Percentiles rank a stretch among this genome's conserved stretches.
Conservation (phyloP, 2,329 filamentous ascomycete genomes). For the Botrytis fragariae region DNA sequence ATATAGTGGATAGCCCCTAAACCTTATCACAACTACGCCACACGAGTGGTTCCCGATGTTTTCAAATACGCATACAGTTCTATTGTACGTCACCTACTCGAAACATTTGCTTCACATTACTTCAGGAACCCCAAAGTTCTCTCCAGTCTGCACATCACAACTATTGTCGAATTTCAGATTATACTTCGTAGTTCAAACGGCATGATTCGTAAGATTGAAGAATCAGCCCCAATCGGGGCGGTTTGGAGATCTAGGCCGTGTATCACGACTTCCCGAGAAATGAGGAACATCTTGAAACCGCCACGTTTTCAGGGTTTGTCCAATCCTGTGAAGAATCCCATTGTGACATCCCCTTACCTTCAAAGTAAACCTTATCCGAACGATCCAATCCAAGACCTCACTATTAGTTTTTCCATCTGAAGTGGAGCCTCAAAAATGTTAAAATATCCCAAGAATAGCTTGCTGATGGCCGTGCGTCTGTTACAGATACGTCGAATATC, state of each 20-base stretch:
- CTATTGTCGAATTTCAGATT: background rate
- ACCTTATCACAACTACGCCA: background rate
- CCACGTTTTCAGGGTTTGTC: background rate
- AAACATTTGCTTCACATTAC: background rate
- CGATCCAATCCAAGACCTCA: background rate
- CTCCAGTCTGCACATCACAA: background rate
- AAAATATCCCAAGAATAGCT: background rate
- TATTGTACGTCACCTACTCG: background rate
- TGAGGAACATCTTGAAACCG: background rate
- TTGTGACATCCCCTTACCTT: background rate
- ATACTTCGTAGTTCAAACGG: background rate
- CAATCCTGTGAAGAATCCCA: background rate
- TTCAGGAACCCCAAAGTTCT: background rate
- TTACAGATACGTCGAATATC: background rate
- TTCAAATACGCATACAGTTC: background rate
- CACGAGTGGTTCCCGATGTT: background rate
- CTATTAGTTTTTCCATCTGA: background rate
- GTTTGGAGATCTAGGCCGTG: background rate
- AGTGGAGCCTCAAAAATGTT: background rate
- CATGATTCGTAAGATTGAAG: background rate
- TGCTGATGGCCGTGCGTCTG: slow-evolving; percentile 2
- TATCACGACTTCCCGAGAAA: background rate
- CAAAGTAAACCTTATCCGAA: background rate
- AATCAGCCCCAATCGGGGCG: background rate
- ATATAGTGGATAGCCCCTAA: background rate